Evolutionary conservation across 257 asterid genomes (phyloP).

Genomic region (Anisodus tanguticus): DNA sequence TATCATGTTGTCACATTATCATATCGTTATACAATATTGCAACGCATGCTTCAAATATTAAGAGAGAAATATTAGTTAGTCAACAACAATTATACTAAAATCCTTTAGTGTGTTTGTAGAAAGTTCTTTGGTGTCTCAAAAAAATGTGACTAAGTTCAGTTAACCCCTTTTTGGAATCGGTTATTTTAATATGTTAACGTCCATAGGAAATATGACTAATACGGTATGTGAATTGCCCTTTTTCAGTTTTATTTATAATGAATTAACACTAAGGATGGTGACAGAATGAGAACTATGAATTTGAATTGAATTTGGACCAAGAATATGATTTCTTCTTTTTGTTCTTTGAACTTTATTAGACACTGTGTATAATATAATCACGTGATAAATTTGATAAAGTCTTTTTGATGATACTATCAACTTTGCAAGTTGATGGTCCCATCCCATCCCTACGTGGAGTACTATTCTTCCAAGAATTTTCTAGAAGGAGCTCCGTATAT

Average conservation of each 20-base stretch:
- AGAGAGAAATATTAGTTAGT: background rate
- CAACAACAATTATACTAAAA: constrained; percentile 17
- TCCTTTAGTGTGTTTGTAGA: background rate
- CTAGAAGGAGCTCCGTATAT: background rate
- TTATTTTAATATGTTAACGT: background rate
- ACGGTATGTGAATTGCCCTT: background rate
- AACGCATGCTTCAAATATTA: background rate
- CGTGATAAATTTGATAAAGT: constrained; percentile 11
- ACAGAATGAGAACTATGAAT: background rate
- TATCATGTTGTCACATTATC: background rate
- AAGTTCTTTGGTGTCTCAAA: constrained; percentile 11
- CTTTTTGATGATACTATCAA: constrained; percentile 5
- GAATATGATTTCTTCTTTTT: background rate
- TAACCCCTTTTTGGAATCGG: constrained; percentile 4
- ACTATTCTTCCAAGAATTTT: background rate
- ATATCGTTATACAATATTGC: background rate
- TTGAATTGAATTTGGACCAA: background rate
- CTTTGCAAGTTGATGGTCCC: background rate
- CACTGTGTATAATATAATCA: constrained; percentile 10
- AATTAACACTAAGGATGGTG: constrained; percentile 18
- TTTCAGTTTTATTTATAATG: background rate
- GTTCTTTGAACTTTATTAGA: background rate
- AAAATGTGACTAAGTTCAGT: constrained; percentile 25
- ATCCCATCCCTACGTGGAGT: constrained; percentile 5
- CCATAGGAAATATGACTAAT: background rate